Evolutionary conservation across 2,329 filamentous ascomycete species (phyloP).

Genomic region (Domatiomyces globalis): DNA sequence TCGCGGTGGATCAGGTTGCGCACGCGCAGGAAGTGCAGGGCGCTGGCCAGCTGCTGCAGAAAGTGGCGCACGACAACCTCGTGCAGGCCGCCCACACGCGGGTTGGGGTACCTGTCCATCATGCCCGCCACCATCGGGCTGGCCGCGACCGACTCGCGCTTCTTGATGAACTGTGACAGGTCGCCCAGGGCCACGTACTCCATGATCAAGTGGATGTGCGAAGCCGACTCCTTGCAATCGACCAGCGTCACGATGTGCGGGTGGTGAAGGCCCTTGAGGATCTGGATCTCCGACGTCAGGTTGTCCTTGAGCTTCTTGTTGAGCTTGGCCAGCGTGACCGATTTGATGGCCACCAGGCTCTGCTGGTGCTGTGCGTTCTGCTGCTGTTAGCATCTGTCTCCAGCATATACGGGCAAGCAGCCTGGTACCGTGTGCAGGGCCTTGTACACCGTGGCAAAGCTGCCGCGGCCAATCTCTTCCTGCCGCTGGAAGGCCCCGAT

Average conservation of each 20-base stretch:
- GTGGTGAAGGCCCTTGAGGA: slow-evolving; percentile 83
- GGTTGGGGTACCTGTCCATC: slow-evolving; percentile 83
- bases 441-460: slow-evolving; percentile 90
- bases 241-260: slow-evolving; percentile 94
- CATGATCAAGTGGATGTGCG: slow-evolving; percentile 94
- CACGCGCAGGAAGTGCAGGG: slow-evolving; percentile 71
- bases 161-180: slow-evolving; percentile 90
- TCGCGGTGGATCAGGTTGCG: slow-evolving; percentile 89
- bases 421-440: slow-evolving; percentile 65
- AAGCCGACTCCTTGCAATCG: slow-evolving; percentile 75
- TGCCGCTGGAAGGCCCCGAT: slow-evolving; percentile 56
- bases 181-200: slow-evolving; percentile 96
- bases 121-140: slow-evolving; percentile 77
- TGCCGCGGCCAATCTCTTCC: slow-evolving; percentile 89
- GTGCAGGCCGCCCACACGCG: slow-evolving; percentile 69
- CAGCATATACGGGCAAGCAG: neutral
- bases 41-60: slow-evolving; percentile 83
- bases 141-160: slow-evolving; percentile 63
- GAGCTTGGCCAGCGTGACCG: slow-evolving; percentile 75
- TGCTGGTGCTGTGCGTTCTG: slow-evolving; percentile 12
- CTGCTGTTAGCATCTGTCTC: slow-evolving; percentile 9
- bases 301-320: slow-evolving; percentile 97
- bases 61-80: slow-evolving; percentile 97
- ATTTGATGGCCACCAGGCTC: slow-evolving; percentile 86
- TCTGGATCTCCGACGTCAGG: slow-evolving; percentile 86